Evolutionary conservation across 805 yeast species (phyloP), one percentile per base, ranked within the genome.

Genomic region (Candida qinlingensis): DNA sequence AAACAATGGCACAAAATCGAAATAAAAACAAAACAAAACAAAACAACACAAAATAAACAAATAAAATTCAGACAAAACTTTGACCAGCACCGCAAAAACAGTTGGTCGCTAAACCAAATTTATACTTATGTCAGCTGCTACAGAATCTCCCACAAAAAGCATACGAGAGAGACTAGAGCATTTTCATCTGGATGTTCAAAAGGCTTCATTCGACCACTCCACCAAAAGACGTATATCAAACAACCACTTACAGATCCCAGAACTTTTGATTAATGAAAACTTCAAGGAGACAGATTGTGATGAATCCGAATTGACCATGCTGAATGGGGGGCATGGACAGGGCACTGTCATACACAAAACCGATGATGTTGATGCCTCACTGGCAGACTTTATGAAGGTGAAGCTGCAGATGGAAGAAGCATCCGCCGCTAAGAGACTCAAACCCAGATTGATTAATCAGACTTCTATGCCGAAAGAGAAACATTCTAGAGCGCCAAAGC

Each of bases 361-460:
- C 3, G 12, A n/a, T 19, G 37, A 26, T 8, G 44, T 43, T 6
- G 48, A 41, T 41, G 29, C 26, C 4, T 41, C 51, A 5, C 42
- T 48, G 39, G 48, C 51, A 1, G 51, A 48, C 19, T 48, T 37
- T 34, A 48, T 48, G 45, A 48, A 48, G 40, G 51, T 48, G 10
- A 48, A 44, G 29, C 43, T 48, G 12, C 34, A 41, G 4, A 37
- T 48, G 45, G 37, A 41, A 27, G 39, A 26, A 36, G 8, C 37
- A 9, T 27, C 19, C 4, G 31, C 37, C 35, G 11, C 26, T 12
- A 26, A 39, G 25, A 34, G 25, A n/a, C 4, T 25, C 5, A 31
- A 33, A 35, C 19, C 41, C 30, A 36, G 19, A 19, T 19, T 19
- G 19, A 19, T 19, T 19, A 3, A 19, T 19, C 19, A 19, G 19